A percentile compares a stretch with the other conserved stretches of the same genome.
Evolutionary conservation across 768 basidiomycete genomes (phyloP).

Genomic region (Amanita phalloides): DNA sequence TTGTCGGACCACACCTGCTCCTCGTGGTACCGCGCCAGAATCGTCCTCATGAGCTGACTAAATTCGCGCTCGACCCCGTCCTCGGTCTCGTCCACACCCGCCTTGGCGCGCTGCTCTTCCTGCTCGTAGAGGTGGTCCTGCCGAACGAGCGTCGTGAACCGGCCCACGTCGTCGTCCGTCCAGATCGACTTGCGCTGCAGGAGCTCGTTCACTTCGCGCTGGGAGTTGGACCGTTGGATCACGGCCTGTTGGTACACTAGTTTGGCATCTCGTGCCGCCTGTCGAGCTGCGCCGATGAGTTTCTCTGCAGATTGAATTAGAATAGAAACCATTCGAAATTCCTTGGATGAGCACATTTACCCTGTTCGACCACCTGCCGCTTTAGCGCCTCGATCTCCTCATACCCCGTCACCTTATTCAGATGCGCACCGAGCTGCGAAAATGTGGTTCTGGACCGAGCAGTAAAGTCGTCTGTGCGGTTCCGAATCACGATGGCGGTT

Average conservation of each 20-base stretch:
- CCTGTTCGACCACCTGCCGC: conserved; percentile 66
- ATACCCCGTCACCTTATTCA: conserved; percentile 90
- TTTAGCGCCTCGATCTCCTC: conserved; percentile 81
- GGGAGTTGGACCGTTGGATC: conserved; percentile 69
- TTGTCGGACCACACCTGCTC: conserved; percentile 99
- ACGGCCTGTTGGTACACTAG: conserved; percentile 68
- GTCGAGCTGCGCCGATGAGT: conserved; percentile 54
- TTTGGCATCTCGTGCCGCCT: conserved; percentile 66
- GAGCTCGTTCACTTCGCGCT: conserved; percentile 93
- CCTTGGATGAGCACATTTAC: conserved; percentile 29
- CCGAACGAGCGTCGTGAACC: conserved; percentile 85
- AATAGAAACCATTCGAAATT: not conserved
- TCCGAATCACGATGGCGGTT: conserved; percentile 34
- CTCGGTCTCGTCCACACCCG: conserved; percentile 57
- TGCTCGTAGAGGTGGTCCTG: conserved; percentile 85
- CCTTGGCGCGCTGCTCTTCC: conserved; percentile 63
- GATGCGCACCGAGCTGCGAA: conserved; percentile 61
- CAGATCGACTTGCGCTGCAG: conserved; percentile 90
- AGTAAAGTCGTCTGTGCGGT: conserved; percentile 49
- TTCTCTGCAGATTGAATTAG: conserved; percentile 42
- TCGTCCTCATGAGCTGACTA: conserved; percentile 75
- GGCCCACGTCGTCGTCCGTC: conserved; percentile 78
- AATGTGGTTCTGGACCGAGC: conserved; percentile 46
- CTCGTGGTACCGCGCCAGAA: conserved; percentile 91
- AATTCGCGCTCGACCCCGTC: conserved; percentile 80